phyloP scores from a whole-genome alignment of 331 rosid species.

The Quercus tomentella region DNA sequence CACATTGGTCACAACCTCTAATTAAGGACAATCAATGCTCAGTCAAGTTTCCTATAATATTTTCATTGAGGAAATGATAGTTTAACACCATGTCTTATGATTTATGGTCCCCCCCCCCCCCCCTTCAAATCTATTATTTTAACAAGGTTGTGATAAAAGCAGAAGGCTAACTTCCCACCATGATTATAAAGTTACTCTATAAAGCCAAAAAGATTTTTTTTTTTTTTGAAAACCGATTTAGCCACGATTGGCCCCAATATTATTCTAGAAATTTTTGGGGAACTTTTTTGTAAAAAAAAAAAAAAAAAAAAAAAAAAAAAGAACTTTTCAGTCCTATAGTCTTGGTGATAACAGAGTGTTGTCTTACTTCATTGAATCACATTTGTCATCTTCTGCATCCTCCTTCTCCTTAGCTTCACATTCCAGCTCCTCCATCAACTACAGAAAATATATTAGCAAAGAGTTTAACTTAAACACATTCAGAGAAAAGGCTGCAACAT shows the following conservation, averaged over 20 bases:
- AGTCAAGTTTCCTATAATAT: neutral
- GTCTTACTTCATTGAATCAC: constrained; percentile 61
- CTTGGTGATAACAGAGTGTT: constrained; percentile 13
- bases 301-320: neutral
- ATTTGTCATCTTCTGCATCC: constrained; percentile 64
- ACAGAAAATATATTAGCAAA: constrained; percentile 11
- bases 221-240: neutral
- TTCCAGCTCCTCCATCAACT: constrained; percentile 96
- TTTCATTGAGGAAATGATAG: neutral
- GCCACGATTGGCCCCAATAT: neutral
- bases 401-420: constrained; percentile 80
- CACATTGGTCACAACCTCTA: neutral
- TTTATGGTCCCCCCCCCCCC: neutral
- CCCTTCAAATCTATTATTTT: neutral
- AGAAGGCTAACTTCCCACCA: neutral
- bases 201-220: neutral
- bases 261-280: neutral
- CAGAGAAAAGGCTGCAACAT: constrained; percentile 1
- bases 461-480: neutral
- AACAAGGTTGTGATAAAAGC: neutral
- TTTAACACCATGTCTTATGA: neutral
- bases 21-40: neutral
- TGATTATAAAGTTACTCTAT: neutral
- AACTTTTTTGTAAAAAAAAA: neutral
- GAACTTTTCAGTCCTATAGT: neutral